A percentile compares a stretch with the other conserved stretches of the same genome.
These are phyloP conservation scores for Copromyces sp. DNA, from an alignment of 495 filamentous ascomycete species.

Conservation along the genomic window DNA sequence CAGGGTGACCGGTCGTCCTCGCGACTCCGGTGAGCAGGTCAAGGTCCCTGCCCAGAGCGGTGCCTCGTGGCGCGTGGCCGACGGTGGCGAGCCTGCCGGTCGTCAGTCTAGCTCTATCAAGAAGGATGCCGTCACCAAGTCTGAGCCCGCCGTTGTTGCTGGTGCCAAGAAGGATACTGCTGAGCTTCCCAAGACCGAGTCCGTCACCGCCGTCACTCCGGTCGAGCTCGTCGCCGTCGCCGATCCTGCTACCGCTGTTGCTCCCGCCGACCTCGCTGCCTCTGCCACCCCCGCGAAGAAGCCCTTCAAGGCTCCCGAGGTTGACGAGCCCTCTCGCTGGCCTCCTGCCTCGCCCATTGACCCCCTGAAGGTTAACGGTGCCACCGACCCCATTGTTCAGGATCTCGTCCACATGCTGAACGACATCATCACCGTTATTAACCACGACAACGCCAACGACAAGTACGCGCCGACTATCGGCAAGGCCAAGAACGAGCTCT, in stretches of 20 bases:
- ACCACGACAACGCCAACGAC: conserved; percentile 62
- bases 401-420: conserved; percentile 93
- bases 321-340: conserved; percentile 49
- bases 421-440: conserved; percentile 85
- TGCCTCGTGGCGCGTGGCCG: conserved; percentile 68
- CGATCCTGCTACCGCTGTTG: conserved; percentile 9
- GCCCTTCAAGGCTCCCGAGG: conserved; percentile 40
- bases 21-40: conserved; percentile 59
- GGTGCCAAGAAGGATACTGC: conserved; percentile 27
- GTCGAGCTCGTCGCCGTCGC: conserved; percentile 1
- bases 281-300: conserved; percentile 5
- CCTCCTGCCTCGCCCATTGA: conserved; percentile 60
- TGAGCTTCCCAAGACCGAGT: conserved; percentile 11
- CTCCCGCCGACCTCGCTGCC: not conserved
- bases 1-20: conserved; percentile 29
- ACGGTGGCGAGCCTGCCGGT: conserved; percentile 29
- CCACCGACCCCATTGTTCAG: conserved; percentile 78
- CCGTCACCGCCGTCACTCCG: not conserved
- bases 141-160: conserved; percentile 18
- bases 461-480: conserved; percentile 66
- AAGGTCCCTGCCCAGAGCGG: conserved; percentile 81
- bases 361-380: conserved; percentile 57
- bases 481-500: conserved; percentile 77
- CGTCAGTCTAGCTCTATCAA: conserved; percentile 36
- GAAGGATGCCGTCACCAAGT: conserved; percentile 22